Base-by-base conservation (phyloP, 2,329 filamentous ascomycete species). In the Pseudocercospora crystallina region DNA sequence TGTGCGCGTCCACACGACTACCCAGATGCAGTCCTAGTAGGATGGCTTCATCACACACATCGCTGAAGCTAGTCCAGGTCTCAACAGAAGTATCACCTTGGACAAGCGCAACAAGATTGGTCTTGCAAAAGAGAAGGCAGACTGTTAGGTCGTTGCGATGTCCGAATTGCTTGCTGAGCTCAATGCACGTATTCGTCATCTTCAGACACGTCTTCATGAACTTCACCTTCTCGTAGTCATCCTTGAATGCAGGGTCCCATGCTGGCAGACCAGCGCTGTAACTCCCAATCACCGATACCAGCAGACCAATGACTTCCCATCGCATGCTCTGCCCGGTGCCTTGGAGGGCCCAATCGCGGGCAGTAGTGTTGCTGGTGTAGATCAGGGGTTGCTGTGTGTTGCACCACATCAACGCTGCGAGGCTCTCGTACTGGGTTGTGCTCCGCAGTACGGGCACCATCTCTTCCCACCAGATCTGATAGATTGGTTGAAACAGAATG, bases 271-370 rank as follows among this genome's bases (percentile, higher is more conserved):
- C 40, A 11, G 36, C 30, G 1, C 63, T 61, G 5, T 70, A 43
- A 26, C 71, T 43, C 2, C 65, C 66, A 0, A 70, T 63, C 31
- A 68, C 46, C 3, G 65, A 63, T 10, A 69, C 53, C 0, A 72
- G 46, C 8, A 71, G 61, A 0, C 71, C 71, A 2, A 73, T 57
- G 10, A 70, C 65, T 43, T 73, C 71, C 71, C 71, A 74, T 43
- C 71, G 61, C 8, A 73, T 45, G 26, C 64, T 58, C 8, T 66
- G 53, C 2, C 71, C 71, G 5, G 71, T 71, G 5, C 64, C 64
- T 14, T 60, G 61, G 2, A 54, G 43, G 15, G 64, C 67, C 56
- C 71, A 74, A 3, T 70, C 64, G n/a, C 57, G 56, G 5, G 67
- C 58, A 3, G 65, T 63, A 1, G 63, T 71, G 5, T 62, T 50